Conservation (phyloP, 305 asterid genomes). For the Ilex paraguariensis region DNA sequence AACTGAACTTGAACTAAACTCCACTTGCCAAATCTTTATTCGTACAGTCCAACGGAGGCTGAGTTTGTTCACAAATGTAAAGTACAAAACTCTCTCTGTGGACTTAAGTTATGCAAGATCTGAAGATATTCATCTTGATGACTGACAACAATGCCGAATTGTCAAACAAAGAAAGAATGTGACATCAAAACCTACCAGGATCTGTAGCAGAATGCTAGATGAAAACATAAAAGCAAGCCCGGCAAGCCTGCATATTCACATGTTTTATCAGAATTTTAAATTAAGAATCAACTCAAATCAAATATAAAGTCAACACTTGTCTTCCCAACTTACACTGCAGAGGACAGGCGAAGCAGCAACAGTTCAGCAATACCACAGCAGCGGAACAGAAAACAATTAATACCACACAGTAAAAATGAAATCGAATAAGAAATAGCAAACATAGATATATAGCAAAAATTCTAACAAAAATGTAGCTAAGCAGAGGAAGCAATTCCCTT, state of each 20-base stretch:
- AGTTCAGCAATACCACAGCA: constrained; percentile 23
- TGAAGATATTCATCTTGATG: neutral
- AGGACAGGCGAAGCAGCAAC: constrained; percentile 21
- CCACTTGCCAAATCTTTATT: too few species aligned
- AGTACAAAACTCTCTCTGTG: neutral
- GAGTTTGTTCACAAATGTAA: neutral
- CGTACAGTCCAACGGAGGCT: neutral
- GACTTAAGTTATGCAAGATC: neutral
- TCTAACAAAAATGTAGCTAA: too few species aligned
- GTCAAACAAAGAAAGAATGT: neutral
- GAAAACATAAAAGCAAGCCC: constrained; percentile 99
- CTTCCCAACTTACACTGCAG: constrained; percentile 71
- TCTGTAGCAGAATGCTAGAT: constrained; percentile 82
- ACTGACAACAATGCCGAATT: neutral
- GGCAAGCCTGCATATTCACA: constrained; percentile 65
- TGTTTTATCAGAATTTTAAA: constrained; percentile 15
- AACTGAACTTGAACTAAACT: too few species aligned
- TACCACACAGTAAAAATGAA: constrained; percentile 4
- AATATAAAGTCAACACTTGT: constrained; percentile 6
- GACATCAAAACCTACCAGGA: constrained; percentile 54
- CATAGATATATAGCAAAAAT: too few species aligned
- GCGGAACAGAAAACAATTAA: constrained; percentile 19
- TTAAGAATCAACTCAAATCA: constrained; percentile 11
- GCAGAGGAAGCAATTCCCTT: too few species aligned
- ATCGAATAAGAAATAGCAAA: neutral